Conservation (phyloP, 2,329 filamentous ascomycete species). For the Aureobasidium pullulans region DNA sequence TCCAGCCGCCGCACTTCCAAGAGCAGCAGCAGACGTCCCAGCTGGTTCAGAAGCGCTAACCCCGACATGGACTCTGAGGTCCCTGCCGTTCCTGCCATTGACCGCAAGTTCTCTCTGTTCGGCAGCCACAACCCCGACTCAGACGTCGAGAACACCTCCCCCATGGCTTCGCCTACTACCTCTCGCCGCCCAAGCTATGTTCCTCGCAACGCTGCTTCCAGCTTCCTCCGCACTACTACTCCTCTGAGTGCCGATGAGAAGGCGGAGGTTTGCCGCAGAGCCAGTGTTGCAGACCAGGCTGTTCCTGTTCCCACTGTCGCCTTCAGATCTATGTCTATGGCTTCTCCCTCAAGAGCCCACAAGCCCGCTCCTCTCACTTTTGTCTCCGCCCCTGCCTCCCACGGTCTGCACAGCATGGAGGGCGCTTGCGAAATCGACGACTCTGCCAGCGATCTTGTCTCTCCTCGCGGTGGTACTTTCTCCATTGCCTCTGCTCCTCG, state of each 20-base stretch:
- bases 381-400: background rate
- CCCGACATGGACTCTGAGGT: conserved; percentile 7
- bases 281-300: background rate
- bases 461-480: conserved; percentile 5
- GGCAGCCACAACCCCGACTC: conserved; percentile 9
- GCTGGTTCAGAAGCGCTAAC: conserved; percentile 13
- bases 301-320: background rate
- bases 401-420: conserved; percentile 9
- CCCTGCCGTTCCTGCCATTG: conserved; percentile 10
- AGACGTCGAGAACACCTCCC: background rate
- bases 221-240: conserved; percentile 14
- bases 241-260: conserved; percentile 9
- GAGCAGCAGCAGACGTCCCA: background rate
- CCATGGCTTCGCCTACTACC: conserved; percentile 2
- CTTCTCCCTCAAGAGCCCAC: background rate
- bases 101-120: conserved; percentile 12
- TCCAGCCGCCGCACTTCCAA: conserved; percentile 11
- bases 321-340: background rate
- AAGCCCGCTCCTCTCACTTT: conserved; percentile 12
- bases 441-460: background rate
- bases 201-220: conserved; percentile 12
- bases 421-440: conserved; percentile 11
- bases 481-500: background rate
- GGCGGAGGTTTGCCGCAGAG: conserved; percentile 5
- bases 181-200: conserved; percentile 13